These are phyloP conservation scores for Aspergillus ochraceoroseus DNA, from an alignment of 2,329 filamentous ascomycete genomes.

Conservation along the genomic window DNA sequence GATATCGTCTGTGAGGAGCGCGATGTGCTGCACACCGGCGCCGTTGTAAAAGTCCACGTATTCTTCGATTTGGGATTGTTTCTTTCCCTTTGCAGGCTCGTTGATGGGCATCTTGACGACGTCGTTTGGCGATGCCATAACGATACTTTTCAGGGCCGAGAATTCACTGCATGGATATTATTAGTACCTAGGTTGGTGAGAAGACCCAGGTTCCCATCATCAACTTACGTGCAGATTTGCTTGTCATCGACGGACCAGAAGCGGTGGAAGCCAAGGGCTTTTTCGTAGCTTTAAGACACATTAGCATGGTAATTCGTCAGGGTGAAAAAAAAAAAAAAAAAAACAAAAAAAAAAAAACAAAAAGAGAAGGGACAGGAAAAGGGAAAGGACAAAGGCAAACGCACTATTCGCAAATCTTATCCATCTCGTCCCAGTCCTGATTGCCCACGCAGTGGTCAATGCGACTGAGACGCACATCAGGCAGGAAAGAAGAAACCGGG, in stretches of 20 bases:
- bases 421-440: conserved; percentile 91
- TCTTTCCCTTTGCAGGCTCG: conserved; percentile 84
- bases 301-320: no score
- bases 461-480: conserved; percentile 61
- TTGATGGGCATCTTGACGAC: conserved; percentile 98
- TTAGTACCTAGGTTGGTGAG: no score
- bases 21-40: conserved; percentile 88
- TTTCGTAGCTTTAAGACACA: conserved; percentile 63
- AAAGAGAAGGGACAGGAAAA: no score
- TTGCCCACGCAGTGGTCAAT: conserved; percentile 98
- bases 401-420: conserved; percentile 56
- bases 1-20: conserved; percentile 76
- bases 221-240: conserved; percentile 69
- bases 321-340: no score
- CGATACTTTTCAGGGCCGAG: conserved; percentile 79
- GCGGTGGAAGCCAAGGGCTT: conserved; percentile 84
- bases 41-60: conserved; percentile 87
- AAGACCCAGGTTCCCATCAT: no score
- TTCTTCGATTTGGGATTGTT: conserved; percentile 91
- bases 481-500: conserved; percentile 49
- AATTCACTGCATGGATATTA: conserved; percentile 57
- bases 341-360: no score
- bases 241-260: conserved; percentile 97
- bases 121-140: conserved; percentile 82
- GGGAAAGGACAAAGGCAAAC: conserved; percentile 21